phyloP scores from a whole-genome alignment of 1,284 basidiomycete genomes.

The Kalmanozyma brasiliensis region DNA sequence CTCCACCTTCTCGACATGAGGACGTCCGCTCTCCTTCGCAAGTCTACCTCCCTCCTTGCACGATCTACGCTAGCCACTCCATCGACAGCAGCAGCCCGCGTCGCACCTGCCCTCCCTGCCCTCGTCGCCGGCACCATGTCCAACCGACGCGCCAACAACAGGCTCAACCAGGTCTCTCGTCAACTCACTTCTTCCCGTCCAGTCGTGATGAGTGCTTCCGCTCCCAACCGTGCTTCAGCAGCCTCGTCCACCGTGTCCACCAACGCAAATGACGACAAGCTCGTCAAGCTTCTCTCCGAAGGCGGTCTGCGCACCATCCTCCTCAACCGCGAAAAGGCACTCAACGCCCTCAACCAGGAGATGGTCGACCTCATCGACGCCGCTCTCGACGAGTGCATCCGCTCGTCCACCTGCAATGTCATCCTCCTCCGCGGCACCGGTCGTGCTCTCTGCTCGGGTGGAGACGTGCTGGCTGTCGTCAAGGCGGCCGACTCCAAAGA shows the following conservation, averaged over 20 bases:
- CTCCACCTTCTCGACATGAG: slow-evolving; percentile 25
- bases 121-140: slow-evolving; percentile 16
- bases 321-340: slow-evolving; percentile 83
- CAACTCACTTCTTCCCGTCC: slow-evolving; percentile 25
- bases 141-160: slow-evolving; percentile 28
- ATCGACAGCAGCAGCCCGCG: neutral
- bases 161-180: slow-evolving; percentile 40
- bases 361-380: slow-evolving; percentile 82
- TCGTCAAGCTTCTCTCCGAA: slow-evolving; percentile 50
- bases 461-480: slow-evolving; percentile 80
- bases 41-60: slow-evolving; percentile 22
- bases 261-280: slow-evolving; percentile 15
- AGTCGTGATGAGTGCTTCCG: slow-evolving; percentile 18
- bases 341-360: slow-evolving; percentile 84
- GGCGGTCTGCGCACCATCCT: slow-evolving; percentile 74
- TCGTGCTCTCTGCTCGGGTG: slow-evolving; percentile 91
- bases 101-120: slow-evolving; percentile 1
- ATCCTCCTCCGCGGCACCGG: slow-evolving; percentile 72
- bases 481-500: slow-evolving; percentile 49
- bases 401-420: slow-evolving; percentile 47
- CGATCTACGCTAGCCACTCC: slow-evolving; percentile 6
- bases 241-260: neutral
- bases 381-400: slow-evolving; percentile 76
- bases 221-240: slow-evolving; percentile 9
- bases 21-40: slow-evolving; percentile 35